These are phyloP conservation scores for Cytospora chrysosperma DNA, from an alignment of 2,329 filamentous ascomycete species.

Conservation along the genomic window DNA sequence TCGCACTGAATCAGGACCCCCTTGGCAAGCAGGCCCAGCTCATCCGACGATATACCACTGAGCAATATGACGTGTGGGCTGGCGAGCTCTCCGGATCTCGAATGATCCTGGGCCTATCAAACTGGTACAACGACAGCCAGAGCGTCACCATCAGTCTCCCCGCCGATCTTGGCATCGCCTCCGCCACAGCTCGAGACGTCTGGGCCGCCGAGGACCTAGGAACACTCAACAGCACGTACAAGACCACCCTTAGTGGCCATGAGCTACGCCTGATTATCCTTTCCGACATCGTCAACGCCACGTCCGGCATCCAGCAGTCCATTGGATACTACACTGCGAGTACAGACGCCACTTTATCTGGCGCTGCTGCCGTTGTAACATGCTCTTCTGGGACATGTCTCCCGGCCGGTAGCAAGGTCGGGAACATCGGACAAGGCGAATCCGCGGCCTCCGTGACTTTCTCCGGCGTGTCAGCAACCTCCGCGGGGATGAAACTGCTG, in stretches of 20 bases:
- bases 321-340: conserved; percentile 41
- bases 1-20: conserved; percentile 58
- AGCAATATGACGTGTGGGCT: conserved; percentile 52
- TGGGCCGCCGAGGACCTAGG: conserved; percentile 40
- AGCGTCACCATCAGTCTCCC: conserved; percentile 43
- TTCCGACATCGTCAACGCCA: conserved; percentile 33
- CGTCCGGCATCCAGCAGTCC: conserved; percentile 19
- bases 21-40: conserved; percentile 52
- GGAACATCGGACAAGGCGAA: conserved; percentile 36
- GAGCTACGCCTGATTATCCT: conserved; percentile 42
- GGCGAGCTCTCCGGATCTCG: conserved; percentile 45
- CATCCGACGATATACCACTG: conserved; percentile 45
- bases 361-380: conserved; percentile 34
- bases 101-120: conserved; percentile 46
- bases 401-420: conserved; percentile 44
- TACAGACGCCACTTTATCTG: conserved; percentile 36
- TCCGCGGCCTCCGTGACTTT: conserved; percentile 35
- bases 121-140: conserved; percentile 48
- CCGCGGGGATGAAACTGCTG: conserved; percentile 39
- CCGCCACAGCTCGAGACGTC: conserved; percentile 40
- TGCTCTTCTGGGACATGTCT: conserved; percentile 42
- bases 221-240: conserved; percentile 34
- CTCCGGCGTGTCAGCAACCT: conserved; percentile 31
- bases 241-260: conserved; percentile 37
- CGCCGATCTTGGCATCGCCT: conserved; percentile 39